Conservation (phyloP, 306 rosid species). For the Quercus engelmannii region DNA sequence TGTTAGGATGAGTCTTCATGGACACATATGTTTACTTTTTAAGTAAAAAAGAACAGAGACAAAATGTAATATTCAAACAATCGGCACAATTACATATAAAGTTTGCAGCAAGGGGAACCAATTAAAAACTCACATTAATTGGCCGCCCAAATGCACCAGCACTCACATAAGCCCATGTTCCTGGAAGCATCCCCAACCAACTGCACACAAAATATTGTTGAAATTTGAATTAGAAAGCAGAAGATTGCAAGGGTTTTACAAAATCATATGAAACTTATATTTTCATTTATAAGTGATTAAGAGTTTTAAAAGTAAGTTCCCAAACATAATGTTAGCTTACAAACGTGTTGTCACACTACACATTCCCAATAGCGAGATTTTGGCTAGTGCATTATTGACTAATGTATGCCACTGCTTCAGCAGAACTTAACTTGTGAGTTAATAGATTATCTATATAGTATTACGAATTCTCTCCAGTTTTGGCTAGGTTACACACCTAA, state of each 20-base stretch:
- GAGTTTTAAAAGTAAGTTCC: neutral
- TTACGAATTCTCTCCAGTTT: neutral
- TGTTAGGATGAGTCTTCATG: no score
- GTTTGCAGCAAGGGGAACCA: neutral
- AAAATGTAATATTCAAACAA: neutral
- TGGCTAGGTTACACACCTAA: neutral
- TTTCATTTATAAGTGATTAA: neutral
- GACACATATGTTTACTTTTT: neutral
- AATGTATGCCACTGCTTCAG: neutral
- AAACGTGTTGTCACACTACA: neutral
- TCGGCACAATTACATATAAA: neutral
- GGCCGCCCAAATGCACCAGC: constrained; percentile 99
- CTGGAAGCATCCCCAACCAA: constrained; percentile 99
- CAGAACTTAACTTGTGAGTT: neutral
- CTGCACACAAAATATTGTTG: constrained; percentile 40
- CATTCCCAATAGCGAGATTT: neutral
- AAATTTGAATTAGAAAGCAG: constrained; percentile 17
- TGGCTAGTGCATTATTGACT: neutral
- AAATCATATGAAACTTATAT: neutral
- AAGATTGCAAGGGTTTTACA: neutral
- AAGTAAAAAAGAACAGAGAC: neutral
- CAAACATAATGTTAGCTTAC: neutral
- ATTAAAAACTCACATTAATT: constrained; percentile 67
- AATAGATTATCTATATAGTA: neutral
- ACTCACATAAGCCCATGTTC: constrained; percentile 99